Evolutionary conservation across 192 early-diverging fungal species (phyloP).

Genomic region (Entomortierella lignicola): DNA sequence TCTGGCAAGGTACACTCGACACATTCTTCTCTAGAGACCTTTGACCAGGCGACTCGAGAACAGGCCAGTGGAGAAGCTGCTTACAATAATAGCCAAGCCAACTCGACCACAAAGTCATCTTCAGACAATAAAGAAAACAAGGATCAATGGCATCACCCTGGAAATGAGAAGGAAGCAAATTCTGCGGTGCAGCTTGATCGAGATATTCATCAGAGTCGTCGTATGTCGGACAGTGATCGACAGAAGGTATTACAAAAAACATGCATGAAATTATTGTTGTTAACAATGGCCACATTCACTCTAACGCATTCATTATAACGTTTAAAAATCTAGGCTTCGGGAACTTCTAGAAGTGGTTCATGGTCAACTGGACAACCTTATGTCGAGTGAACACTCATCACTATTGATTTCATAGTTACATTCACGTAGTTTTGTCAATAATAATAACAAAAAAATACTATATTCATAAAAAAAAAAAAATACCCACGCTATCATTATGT

Average conservation of each 20-base stretch:
- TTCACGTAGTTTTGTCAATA: not conserved
- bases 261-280: too few species aligned
- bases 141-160: not conserved
- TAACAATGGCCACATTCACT: not conserved
- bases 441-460: not conserved
- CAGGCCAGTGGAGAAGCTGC: not conserved
- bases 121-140: not conserved
- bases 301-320: too few species aligned
- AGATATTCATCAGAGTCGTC: constrained; percentile 33
- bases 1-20: constrained; percentile 30
- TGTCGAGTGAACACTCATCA: constrained; percentile 24
- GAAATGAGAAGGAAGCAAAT: constrained; percentile 22
- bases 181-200: constrained; percentile 41
- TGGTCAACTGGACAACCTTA: constrained; percentile 13
- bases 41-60: constrained; percentile 48
- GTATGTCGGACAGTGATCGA: constrained; percentile 22
- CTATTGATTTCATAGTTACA: too few species aligned
- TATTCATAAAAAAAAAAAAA: too few species aligned
- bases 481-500: too few species aligned
- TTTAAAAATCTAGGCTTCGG: too few species aligned
- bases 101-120: not conserved
- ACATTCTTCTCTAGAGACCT: constrained; percentile 37
- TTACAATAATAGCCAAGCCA: not conserved
- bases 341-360: not conserved
- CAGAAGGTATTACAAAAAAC: constrained; percentile 23